Percentiles rank a stretch among this genome's conserved stretches.
These are phyloP conservation scores for Suhomyces emberorum DNA, from an alignment of 805 yeast genomes.

Conservation along the genomic window DNA sequence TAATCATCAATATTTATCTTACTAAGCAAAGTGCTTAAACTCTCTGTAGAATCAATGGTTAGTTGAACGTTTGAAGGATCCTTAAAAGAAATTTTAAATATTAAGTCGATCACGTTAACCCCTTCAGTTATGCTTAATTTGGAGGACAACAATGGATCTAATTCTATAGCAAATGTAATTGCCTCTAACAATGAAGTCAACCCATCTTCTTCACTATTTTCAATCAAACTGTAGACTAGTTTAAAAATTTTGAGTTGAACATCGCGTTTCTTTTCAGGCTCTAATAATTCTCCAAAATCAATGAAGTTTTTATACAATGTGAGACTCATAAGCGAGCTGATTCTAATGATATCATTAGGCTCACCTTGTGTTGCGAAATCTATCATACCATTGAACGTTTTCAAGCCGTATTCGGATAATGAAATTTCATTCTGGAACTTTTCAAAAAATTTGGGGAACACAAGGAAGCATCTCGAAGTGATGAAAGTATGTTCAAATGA, in stretches of 20 bases:
- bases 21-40: constrained; percentile 57
- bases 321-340: constrained; percentile 48
- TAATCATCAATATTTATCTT: constrained; percentile 46
- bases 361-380: constrained; percentile 19
- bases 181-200: constrained; percentile 71
- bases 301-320: constrained; percentile 44
- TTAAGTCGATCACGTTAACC: constrained; percentile 47
- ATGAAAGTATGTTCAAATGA: constrained; percentile 32
- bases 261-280: constrained; percentile 8
- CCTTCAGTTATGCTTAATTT: constrained; percentile 11
- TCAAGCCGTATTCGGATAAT: constrained; percentile 29
- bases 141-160: constrained; percentile 26
- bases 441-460: constrained; percentile 56
- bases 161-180: constrained; percentile 52
- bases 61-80: constrained; percentile 76
- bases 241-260: constrained; percentile 34
- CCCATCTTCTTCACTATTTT: constrained; percentile 76
- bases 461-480: constrained; percentile 45
- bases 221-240: constrained; percentile 45
- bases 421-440: constrained; percentile 42
- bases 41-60: constrained; percentile 63
- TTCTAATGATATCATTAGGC: constrained; percentile 18
- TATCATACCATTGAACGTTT: constrained; percentile 24
- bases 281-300: constrained; percentile 11
- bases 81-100: constrained; percentile 63